phyloP scores from a whole-genome alignment of 2,329 filamentous ascomycete genomes.

The Claviceps pazoutovae region DNA sequence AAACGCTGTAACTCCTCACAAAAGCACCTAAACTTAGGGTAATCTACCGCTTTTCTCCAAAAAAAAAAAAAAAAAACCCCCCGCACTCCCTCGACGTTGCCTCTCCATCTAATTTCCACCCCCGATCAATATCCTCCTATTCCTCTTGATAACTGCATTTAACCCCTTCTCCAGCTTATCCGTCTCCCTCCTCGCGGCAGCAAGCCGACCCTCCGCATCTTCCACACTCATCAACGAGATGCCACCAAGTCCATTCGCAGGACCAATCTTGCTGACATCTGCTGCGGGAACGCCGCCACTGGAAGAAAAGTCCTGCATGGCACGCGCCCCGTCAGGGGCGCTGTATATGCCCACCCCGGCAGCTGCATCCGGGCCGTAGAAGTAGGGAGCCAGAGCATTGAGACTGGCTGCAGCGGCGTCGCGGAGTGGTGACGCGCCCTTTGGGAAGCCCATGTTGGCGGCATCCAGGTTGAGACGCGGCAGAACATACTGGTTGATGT shows the following conservation, averaged over 20 bases:
- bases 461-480: conserved; percentile 42
- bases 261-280: conserved; percentile 18
- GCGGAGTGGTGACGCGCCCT: conserved; percentile 24
- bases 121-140: conserved; percentile 37
- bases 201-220: conserved; percentile 45
- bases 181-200: conserved; percentile 41
- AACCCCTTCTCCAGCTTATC: conserved; percentile 49
- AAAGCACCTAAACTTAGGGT: too few relatives aligned
- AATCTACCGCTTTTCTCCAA: too few relatives aligned
- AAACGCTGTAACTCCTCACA: too few relatives aligned
- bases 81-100: background rate
- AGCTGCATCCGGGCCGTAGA: conserved; percentile 34
- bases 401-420: conserved; percentile 36
- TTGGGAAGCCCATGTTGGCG: conserved; percentile 28
- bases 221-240: conserved; percentile 47
- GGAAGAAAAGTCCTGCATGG: conserved; percentile 21
- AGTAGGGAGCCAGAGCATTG: conserved; percentile 42
- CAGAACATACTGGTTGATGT: conserved; percentile 56
- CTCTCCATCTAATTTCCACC: conserved; percentile 11
- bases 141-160: conserved; percentile 45
- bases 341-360: conserved; percentile 31
- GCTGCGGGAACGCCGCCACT: conserved; percentile 11
- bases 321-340: conserved; percentile 21
- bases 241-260: conserved; percentile 20
- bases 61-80: too few relatives aligned